A percentile compares a stretch with the other conserved stretches of the same genome.
phyloP scores from a whole-genome alignment of 345 rosid species.

The Laguncularia racemosa region DNA sequence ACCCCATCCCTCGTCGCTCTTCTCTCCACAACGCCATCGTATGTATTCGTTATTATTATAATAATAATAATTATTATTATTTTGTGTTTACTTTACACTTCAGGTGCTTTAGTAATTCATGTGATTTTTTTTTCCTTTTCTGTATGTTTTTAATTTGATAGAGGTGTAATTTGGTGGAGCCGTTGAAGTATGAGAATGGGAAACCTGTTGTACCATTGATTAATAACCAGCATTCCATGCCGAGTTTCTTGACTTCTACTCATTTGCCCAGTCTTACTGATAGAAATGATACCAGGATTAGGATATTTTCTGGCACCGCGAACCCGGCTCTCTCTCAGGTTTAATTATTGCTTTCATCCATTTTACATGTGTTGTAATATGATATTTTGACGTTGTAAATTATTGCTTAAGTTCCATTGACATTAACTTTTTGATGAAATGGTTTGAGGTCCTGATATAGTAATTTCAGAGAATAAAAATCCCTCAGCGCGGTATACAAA shows the following conservation, averaged over 20 bases:
- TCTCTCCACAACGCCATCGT: conserved; percentile 26
- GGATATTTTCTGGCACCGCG: conserved; percentile 91
- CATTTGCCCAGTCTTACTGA: conserved; percentile 23
- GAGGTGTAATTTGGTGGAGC: conserved; percentile 67
- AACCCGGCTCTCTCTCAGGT: conserved; percentile 94
- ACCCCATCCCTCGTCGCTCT: conserved; percentile 11
- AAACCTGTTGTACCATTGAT: conserved; percentile 41
- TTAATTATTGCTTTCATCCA: neutral
- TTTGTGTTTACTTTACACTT: too few relatives aligned
- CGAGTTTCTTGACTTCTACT: conserved; percentile 31
- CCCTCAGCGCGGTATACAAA: too few relatives aligned
- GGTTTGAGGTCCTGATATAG: too few relatives aligned
- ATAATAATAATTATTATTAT: too few relatives aligned
- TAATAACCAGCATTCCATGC: conserved; percentile 19
- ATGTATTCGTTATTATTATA: neutral
- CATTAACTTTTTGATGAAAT: neutral
- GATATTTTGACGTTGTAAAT: too few relatives aligned
- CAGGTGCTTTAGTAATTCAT: neutral
- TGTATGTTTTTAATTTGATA: conserved; percentile 2
- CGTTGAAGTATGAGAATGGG: conserved; percentile 47
- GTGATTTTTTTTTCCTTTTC: neutral
- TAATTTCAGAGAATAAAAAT: too few relatives aligned
- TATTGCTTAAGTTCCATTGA: too few relatives aligned
- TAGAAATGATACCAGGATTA: conserved; percentile 58
- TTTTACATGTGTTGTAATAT: neutral